These are phyloP conservation scores for Scheffersomyces lignicola DNA, from an alignment of 1,139 yeast species.

Conservation along the genomic window DNA sequence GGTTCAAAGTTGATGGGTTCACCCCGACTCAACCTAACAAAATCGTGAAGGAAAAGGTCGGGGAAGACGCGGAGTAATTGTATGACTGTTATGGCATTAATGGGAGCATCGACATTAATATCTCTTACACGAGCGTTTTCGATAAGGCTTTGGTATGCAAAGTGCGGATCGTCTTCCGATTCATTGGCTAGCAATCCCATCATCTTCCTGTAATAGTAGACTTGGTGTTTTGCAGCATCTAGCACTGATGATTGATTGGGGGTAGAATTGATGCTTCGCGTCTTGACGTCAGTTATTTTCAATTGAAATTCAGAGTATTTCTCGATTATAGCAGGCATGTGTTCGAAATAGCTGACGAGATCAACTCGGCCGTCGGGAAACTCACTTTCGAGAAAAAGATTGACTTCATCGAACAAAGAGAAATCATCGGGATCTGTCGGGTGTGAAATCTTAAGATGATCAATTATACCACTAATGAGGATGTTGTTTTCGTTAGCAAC, in stretches of 20 bases:
- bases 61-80: conserved; percentile 35
- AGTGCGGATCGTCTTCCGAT: conserved; percentile 12
- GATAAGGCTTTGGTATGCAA: conserved; percentile 35
- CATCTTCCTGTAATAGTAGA: conserved; percentile 52
- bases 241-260: conserved; percentile 52
- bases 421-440: conserved; percentile 15
- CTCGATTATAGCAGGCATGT: conserved; percentile 16
- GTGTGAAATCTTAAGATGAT: conserved; percentile 37
- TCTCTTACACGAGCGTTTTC: conserved; percentile 47
- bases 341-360: conserved; percentile 20
- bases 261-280: conserved; percentile 40
- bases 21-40: conserved; percentile 47
- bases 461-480: conserved; percentile 64
- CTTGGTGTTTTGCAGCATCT: conserved; percentile 53
- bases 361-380: conserved; percentile 18
- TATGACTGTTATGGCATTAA: conserved; percentile 39
- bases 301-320: conserved; percentile 21
- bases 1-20: conserved; percentile 38
- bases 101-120: conserved; percentile 49
- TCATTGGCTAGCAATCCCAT: conserved; percentile 34
- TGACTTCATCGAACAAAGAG: conserved; percentile 26
- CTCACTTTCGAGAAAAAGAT: conserved; percentile 12
- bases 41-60: conserved; percentile 41
- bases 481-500: conserved; percentile 24
- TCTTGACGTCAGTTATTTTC: conserved; percentile 56